Base-by-base conservation (phyloP, 2,329 filamentous ascomycete genomes). In the Pestalotiopsis sp. region DNA sequence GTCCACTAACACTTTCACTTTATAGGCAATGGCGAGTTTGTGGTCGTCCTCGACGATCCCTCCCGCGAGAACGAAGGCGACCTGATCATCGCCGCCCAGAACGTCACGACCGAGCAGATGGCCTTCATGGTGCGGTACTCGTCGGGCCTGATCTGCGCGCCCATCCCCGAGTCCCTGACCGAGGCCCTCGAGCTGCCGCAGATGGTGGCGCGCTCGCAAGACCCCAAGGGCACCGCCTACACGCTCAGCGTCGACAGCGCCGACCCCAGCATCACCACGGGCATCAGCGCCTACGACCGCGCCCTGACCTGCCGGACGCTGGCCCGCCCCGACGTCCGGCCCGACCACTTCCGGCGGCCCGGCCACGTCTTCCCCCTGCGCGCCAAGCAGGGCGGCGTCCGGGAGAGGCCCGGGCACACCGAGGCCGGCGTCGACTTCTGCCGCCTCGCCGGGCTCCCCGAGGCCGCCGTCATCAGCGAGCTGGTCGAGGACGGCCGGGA, bases 11-110 rank as follows among this genome's bases (percentile, higher is more conserved):
- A 14, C 4, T 36, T n/a, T 5, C 39, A 12, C 25, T 1, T 6
- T 66, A 6, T 72, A 93, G 91, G 86, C 76, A 88, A 90, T 81
- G 94, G 94, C 81, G 91, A 98, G 79, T 98, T 98, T 87, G 92
- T 99, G 79, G 90, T 99, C 71, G 95, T 98, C 49, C 93, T 99
- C 77, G 96, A 99, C 85, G 93, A 93, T 74, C 90, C 94, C 72
- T 89, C 91, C 71, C 95, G 96, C 81, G 96, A 99, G 82, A 99
- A 99, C 81, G 96, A 99, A 87, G 96, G 95, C 81, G 96, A 99
- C 83, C 89, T 99, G 63, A 98, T 98, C 81, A 97, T 98, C 78
- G 93, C 96, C 73, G 95, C 94, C 71, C 85, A 94, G 73, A 88
- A 92, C 76, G 84, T 98, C 72, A 97, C 95, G 9, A 87, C 94